Conservation (phyloP, 305 asterid species). For the Fraxinus latifolia region DNA sequence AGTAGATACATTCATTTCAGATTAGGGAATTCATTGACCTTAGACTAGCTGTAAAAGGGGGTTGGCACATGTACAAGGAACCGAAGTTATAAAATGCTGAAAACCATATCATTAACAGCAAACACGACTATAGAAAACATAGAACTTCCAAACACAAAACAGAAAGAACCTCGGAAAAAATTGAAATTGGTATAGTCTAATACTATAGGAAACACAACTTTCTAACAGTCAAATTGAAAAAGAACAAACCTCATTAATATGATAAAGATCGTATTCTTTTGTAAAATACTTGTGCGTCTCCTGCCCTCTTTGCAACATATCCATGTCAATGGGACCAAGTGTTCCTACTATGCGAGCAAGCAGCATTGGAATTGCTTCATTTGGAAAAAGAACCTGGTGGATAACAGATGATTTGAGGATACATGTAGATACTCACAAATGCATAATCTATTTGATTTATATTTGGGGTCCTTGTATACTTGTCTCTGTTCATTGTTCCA, state of each 20-base stretch:
- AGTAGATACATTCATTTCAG: not conserved
- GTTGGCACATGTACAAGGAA: not conserved
- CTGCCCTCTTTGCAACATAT: slow-evolving; percentile 68
- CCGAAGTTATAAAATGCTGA: not conserved
- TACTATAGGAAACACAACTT: not conserved
- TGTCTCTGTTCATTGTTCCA: not conserved
- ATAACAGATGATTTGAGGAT: slow-evolving; percentile 10
- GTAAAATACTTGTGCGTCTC: slow-evolving; percentile 85
- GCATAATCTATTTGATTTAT: not conserved
- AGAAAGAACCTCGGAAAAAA: not conserved
- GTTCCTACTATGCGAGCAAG: slow-evolving; percentile 73
- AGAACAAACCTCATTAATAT: slow-evolving; percentile 61
- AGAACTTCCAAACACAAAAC: not conserved
- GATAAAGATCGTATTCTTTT: slow-evolving; percentile 65
- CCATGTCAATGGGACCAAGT: slow-evolving; percentile 69
- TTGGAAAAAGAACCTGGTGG: slow-evolving; percentile 86
- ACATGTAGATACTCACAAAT: not conserved
- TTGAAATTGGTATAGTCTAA: not conserved
- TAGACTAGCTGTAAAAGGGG: not conserved
- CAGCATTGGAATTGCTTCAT: slow-evolving; percentile 63
- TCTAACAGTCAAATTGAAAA: not conserved
- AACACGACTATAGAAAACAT: not conserved
- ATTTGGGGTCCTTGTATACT: not conserved
- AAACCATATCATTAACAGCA: not conserved
- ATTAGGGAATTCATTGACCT: not conserved